phyloP scores from a whole-genome alignment of 202 grass and related monocot species.

The Schoenoplectus triqueter region DNA sequence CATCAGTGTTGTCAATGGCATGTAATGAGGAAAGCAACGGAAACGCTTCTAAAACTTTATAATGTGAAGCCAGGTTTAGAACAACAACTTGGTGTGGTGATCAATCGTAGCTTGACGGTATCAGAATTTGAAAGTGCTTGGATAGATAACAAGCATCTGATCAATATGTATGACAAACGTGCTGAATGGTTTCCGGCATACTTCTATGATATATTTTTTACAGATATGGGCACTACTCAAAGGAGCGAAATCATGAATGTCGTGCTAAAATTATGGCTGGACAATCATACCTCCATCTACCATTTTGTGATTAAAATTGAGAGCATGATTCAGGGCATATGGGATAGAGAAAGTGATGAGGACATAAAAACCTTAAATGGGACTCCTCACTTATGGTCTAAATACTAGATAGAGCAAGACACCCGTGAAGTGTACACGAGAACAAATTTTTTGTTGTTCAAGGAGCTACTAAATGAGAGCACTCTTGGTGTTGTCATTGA shows the following conservation, averaged over 20 bases:
- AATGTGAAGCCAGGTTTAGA: background rate
- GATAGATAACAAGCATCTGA: background rate
- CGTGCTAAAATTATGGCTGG: background rate
- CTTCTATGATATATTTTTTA: background rate
- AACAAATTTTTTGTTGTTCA: background rate
- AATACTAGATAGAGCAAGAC: background rate
- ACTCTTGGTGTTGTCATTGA: background rate
- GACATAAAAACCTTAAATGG: background rate
- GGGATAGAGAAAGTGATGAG: background rate
- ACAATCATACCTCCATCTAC: background rate
- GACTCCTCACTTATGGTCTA: background rate
- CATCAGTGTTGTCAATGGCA: too few relatives aligned
- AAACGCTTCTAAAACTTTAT: background rate
- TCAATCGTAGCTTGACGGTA: background rate
- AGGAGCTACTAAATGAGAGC: slow-evolving; percentile 1
- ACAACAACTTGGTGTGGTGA: background rate
- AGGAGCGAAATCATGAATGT: background rate
- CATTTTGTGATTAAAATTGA: background rate
- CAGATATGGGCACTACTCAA: background rate
- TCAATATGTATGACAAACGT: background rate
- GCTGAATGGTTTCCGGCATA: background rate
- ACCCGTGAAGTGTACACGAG: background rate
- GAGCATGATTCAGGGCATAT: background rate
- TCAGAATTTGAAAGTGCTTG: background rate
- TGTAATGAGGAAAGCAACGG: too few relatives aligned